Evolutionary conservation across 2,329 filamentous ascomycete genomes (phyloP).

Genomic region (Thielaviopsis populi): DNA sequence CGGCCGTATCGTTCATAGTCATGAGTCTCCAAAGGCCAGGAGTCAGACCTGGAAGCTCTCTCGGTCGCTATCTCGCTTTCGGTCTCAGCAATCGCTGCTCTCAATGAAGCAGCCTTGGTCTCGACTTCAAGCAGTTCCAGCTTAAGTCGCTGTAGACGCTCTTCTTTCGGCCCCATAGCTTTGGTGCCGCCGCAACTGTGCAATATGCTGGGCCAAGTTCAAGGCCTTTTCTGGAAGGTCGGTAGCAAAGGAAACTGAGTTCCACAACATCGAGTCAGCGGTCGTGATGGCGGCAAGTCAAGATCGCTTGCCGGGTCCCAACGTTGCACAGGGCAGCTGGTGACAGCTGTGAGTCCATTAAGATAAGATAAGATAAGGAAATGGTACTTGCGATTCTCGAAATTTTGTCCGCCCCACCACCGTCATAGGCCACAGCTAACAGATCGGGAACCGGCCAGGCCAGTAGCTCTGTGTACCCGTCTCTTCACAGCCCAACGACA

Average conservation of each 20-base stretch:
- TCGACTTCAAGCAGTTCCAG: background rate
- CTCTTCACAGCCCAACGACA: background rate
- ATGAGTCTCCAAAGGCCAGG: slow-evolving; percentile 53
- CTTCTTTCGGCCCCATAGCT: slow-evolving; percentile 24
- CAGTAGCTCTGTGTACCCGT: background rate
- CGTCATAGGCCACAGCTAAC: slow-evolving; percentile 1
- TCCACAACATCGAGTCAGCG: background rate
- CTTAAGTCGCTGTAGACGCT: slow-evolving; percentile 25
- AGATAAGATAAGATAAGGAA: slow-evolving; percentile 15
- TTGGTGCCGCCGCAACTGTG: background rate
- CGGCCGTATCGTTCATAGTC: slow-evolving; percentile 82
- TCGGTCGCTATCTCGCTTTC: background rate
- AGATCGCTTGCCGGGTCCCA: slow-evolving; percentile 5
- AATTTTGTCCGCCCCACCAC: slow-evolving; percentile 8
- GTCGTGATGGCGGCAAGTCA: background rate
- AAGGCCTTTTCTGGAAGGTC: background rate
- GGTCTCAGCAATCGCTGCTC: background rate
- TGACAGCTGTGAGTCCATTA: slow-evolving; percentile 8
- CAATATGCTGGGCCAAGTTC: background rate
- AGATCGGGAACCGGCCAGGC: background rate
- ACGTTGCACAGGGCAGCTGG: slow-evolving; percentile 15
- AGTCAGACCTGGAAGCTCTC: slow-evolving; percentile 23
- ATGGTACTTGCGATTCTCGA: background rate
- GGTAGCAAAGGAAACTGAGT: background rate
- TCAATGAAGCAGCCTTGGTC: background rate